A percentile compares a stretch with the other conserved stretches of the same genome.
phyloP scores from a whole-genome alignment of 345 rosid genomes.

The Arabidopsis arenosa region DNA sequence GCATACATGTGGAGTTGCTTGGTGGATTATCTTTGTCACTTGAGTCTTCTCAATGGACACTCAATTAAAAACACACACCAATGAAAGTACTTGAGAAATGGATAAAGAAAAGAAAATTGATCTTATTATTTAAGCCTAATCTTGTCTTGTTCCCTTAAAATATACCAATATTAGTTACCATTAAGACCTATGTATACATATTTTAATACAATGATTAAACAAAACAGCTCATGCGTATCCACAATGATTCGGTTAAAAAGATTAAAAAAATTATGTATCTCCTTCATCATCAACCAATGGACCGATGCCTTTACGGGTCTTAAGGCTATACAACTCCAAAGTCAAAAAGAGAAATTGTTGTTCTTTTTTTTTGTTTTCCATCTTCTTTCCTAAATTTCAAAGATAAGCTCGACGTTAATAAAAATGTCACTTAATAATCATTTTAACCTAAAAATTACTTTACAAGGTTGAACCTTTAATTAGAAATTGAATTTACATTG shows the following conservation, averaged over 20 bases:
- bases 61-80: slow-evolving; percentile 10
- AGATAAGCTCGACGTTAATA: slow-evolving; percentile 11
- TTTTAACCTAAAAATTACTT: not conserved
- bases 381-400: not conserved
- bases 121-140: slow-evolving; percentile 18
- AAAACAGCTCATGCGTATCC: slow-evolving; percentile 40
- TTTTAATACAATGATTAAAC: slow-evolving; percentile 5
- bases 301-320: slow-evolving; percentile 21
- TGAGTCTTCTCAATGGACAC: slow-evolving; percentile 44
- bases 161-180: slow-evolving; percentile 15
- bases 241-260: slow-evolving; percentile 41
- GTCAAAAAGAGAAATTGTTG: slow-evolving; percentile 19
- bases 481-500: slow-evolving; percentile 9
- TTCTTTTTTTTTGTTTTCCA: not conserved
- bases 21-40: slow-evolving; percentile 35
- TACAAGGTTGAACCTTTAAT: slow-evolving; percentile 1
- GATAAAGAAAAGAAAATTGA: slow-evolving; percentile 22
- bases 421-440: not conserved
- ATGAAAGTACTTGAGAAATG: not conserved
- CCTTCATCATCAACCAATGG: slow-evolving; percentile 16
- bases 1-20: slow-evolving; percentile 42
- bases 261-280: slow-evolving; percentile 26
- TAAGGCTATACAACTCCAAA: not conserved
- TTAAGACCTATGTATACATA: slow-evolving; percentile 12
- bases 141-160: slow-evolving; percentile 33